Base-by-base conservation (phyloP, 2,329 filamentous ascomycete species). In the Clathrospora elynae region DNA sequence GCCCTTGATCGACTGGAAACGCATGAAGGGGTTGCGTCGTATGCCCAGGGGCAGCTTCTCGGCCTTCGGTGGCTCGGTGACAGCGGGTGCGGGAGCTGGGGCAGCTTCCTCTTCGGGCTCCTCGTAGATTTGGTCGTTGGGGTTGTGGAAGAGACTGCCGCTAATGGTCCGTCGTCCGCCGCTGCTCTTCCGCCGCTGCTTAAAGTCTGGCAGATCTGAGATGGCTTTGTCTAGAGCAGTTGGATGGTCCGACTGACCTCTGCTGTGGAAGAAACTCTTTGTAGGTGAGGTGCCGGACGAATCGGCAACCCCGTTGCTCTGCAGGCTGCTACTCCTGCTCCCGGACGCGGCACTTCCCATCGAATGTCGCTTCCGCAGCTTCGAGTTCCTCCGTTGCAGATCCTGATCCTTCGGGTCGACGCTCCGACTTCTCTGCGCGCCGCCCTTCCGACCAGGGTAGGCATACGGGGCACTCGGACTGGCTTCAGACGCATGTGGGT, bases 61-160 rank as follows among this genome's bases (percentile, higher is more conserved):
- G 13, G 58, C 43, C 31, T 64, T 57, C 13, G 68, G 62, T 22
- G 64, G 51, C 30, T 68, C 62, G 13, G 62, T 50, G 25, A 61
- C 49, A 24, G 59, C 56, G 18, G 62, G 59, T 38, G 53, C 52
- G 45, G 59, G 54, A 35, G 51, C 52, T 36, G 51, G 35, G 28
- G 55, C 47, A 12, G 59, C 54, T 33, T 69, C 59, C 42, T 78
- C 76, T 60, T 87, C 83, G 1, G 89, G 87, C 65, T 96, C 92
- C 68, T 96, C 91, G 78, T 90, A 96, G 48, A 96, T 91, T 62
- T 88, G 84, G 64, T 90, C 86, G 22, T 85, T 82, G 2, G 85
- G 86, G 48, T 82, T 81, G 53, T 78, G 77, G 64, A 89, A 90
- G 2, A 84, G 80, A 39, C 77, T 81, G 55, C 84, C 85, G 63